phyloP scores from a whole-genome alignment of 1,139 yeast genomes.

The Saccharomyces hybrid region DNA sequence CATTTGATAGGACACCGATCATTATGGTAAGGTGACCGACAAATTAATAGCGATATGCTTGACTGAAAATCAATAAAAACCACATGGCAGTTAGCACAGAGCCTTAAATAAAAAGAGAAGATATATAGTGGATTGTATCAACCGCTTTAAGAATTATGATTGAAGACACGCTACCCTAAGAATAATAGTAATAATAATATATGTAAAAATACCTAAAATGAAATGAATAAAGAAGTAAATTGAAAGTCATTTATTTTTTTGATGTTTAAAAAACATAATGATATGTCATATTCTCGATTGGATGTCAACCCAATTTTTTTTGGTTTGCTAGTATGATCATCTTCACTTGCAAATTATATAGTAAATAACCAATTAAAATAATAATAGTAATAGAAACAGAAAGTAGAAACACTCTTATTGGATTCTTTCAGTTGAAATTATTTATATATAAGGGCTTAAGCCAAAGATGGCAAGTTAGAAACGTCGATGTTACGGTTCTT shows the following conservation, averaged over 20 bases:
- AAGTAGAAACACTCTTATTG: background rate
- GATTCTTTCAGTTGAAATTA: background rate
- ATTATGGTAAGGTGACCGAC: background rate
- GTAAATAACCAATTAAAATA: conserved; percentile 1
- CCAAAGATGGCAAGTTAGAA: conserved; percentile 54
- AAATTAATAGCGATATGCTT: background rate
- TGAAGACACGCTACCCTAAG: background rate
- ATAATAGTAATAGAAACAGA: background rate
- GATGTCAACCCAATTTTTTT: background rate
- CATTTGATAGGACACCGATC: conserved; percentile 5
- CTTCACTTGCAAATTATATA: conserved; percentile 1
- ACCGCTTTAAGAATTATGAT: background rate
- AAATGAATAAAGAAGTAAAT: background rate
- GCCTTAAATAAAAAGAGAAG: background rate
- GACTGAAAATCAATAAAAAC: background rate
- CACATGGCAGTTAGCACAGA: background rate
- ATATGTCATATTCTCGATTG: background rate
- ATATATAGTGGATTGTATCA: background rate
- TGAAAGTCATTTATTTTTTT: background rate
- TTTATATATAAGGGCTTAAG: conserved; percentile 15
- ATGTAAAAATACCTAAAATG: background rate
- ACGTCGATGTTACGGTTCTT: conserved; percentile 39
- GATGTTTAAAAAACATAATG: background rate
- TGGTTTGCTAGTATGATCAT: background rate
- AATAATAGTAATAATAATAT: background rate